phyloP scores from a whole-genome alignment of 495 filamentous ascomycete species.

The Talaromyces proteolyticus region DNA sequence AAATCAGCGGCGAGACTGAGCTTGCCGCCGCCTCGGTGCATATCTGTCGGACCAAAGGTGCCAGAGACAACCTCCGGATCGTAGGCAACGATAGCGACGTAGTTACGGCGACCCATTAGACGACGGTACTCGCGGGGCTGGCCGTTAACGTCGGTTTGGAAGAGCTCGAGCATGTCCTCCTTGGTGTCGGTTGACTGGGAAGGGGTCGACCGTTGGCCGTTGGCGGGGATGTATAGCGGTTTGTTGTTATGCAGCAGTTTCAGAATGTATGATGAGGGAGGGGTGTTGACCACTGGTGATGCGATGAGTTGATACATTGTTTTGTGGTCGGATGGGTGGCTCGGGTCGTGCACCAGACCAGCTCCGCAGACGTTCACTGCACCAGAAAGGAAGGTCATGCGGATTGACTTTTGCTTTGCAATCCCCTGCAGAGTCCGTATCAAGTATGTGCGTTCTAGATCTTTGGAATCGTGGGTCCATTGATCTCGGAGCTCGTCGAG shows the following conservation, averaged over 20 bases:
- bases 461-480: slow-evolving; percentile 98
- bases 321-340: slow-evolving; percentile 88
- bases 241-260: slow-evolving; percentile 87
- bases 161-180: slow-evolving; percentile 99
- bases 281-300: slow-evolving; percentile 84
- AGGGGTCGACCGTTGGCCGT: slow-evolving; percentile 69
- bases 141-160: slow-evolving; percentile 83
- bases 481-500: slow-evolving; percentile 91
- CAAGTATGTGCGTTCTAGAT: slow-evolving; percentile 92
- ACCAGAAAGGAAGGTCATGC: slow-evolving; percentile 94
- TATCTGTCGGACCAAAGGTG: slow-evolving; percentile 38
- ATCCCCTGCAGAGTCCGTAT: slow-evolving; percentile 95
- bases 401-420: slow-evolving; percentile 82
- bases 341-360: slow-evolving; percentile 89
- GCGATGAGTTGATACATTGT: slow-evolving; percentile 99
- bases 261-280: slow-evolving; percentile 75
- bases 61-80: slow-evolving; percentile 73
- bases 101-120: slow-evolving; percentile 89
- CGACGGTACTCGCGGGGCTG: slow-evolving; percentile 73
- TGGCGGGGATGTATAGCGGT: slow-evolving; percentile 80
- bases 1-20: slow-evolving; percentile 92
- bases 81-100: slow-evolving; percentile 89
- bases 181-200: slow-evolving; percentile 69
- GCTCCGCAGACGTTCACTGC: slow-evolving; percentile 90
- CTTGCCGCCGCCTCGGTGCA: slow-evolving; percentile 50